Evolutionary conservation across 1,284 basidiomycete genomes (phyloP), one percentile per base, ranked within the genome.

Genomic region (Cutaneotrichosporon dermatis): DNA sequence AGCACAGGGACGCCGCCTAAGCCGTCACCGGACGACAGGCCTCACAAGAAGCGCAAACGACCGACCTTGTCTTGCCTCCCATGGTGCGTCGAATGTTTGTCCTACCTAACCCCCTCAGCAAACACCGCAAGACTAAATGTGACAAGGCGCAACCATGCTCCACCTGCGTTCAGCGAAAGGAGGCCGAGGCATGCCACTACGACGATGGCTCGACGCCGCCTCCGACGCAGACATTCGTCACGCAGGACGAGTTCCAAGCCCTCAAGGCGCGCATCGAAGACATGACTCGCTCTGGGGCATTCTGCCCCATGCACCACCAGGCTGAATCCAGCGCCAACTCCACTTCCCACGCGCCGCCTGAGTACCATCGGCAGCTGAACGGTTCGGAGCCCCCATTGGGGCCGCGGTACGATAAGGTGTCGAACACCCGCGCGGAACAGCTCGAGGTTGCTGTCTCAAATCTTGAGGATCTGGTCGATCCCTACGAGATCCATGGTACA

Each of bases 101-200:
- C 12, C 7, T 4, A 36, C 13, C 46, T 49, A 12, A 49, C 46
- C 13, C 39, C 12, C 9, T 6, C 11, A 49, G 46, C 13, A 49
- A 49, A 13, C 46, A 49, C 34, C 46, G 46, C 33, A 49, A 49
- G 34, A 49, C 46, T 25, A 49, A 49, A 49, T 49, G 46, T 33
- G 46, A 49, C 46, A 49, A 49, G 34, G 33, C 46, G 12, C 46
- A 49, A 12, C 46, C 46, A 4, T 49, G 46, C 46, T 49, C 46
- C 6, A 49, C 46, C 46, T 49, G 46, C 34, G 46, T 49, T 4
- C 46, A 49, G 34, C 46, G 46, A 25, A 49, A 49, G 46, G 46
- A 49, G 7, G 46, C 34, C 12, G 46, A 49, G 34, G 34, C 46
- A 8, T 49, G 46, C 46, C 46, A 36, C 33, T 49, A 49, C 46